Conservation (phyloP, 2,329 filamentous ascomycete genomes). For the Arthroderma uncinatum region DNA sequence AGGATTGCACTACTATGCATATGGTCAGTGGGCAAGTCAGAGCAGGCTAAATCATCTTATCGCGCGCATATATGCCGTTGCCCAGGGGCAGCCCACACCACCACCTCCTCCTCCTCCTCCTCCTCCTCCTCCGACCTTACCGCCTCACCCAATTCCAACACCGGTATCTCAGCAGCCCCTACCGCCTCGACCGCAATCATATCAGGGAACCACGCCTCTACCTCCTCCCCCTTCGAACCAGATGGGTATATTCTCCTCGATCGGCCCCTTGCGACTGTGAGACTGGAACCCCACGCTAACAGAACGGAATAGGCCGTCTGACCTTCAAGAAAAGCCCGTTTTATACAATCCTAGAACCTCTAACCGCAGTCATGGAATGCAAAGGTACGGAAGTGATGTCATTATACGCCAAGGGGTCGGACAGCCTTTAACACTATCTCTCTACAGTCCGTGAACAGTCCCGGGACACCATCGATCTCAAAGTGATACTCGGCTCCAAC, state of each 20-base stretch:
- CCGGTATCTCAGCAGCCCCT: background rate
- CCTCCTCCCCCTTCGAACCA: background rate
- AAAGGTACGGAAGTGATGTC: constrained; percentile 49
- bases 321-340: constrained; percentile 73
- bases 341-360: constrained; percentile 56
- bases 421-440: constrained; percentile 16
- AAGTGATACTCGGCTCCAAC: constrained; percentile 47
- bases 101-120: background rate
- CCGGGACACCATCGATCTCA: constrained; percentile 47
- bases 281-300: background rate
- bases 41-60: background rate
- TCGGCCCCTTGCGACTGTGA: background rate
- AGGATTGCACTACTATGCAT: background rate
- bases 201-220: background rate
- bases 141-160: background rate
- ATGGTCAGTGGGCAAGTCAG: background rate
- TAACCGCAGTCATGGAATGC: constrained; percentile 56
- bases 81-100: background rate
- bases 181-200: background rate
- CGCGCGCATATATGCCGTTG: background rate
- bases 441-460: constrained; percentile 47
- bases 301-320: constrained; percentile 29
- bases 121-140: background rate
- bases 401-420: background rate
- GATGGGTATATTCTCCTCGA: constrained; percentile 4